Conservation (phyloP, 371 early-diverging fungal genomes). For the Polyrhizophydium stewartii region DNA sequence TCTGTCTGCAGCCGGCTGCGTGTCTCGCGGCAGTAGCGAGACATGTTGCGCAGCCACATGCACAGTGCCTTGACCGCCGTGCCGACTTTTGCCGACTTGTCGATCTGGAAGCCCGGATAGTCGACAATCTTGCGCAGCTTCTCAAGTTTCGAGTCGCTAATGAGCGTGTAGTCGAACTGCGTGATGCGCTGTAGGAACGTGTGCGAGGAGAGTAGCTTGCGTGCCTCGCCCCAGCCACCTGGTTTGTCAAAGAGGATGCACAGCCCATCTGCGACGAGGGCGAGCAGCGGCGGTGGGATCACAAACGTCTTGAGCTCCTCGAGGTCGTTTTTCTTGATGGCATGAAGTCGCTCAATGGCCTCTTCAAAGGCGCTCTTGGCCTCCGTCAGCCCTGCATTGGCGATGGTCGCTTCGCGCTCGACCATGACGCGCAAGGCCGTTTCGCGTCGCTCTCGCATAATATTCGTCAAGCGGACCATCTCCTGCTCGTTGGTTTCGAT, state of each 20-base stretch:
- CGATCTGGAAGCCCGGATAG: neutral
- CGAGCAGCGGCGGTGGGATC: conserved; percentile 7
- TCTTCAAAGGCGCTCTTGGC: conserved; percentile 7
- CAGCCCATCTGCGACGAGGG: conserved; percentile 1
- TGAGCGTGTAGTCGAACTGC: neutral
- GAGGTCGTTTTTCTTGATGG: conserved; percentile 10
- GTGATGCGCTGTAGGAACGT: conserved; percentile 6
- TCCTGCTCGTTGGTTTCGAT: neutral
- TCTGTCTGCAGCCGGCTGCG: neutral
- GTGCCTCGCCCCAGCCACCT: conserved; percentile 9
- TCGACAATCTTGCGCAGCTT: conserved; percentile 9
- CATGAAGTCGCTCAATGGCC: conserved; percentile 4
- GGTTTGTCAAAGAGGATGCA: conserved; percentile 13
- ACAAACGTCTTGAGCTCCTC: conserved; percentile 7
- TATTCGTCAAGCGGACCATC: neutral
- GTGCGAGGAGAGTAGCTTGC: conserved; percentile 8
- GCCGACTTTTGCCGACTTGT: neutral
- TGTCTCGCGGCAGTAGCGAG: neutral
- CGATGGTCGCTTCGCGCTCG: conserved; percentile 1
- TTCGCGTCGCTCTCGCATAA: neutral
- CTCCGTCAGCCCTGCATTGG: neutral
- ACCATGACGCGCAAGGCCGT: neutral
- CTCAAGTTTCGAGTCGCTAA: neutral
- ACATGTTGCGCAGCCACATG: neutral
- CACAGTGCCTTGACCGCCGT: neutral